Evolutionary conservation across 805 yeast genomes (phyloP), one percentile per base, ranked within the genome.

Genomic region (Candida oleophila): DNA sequence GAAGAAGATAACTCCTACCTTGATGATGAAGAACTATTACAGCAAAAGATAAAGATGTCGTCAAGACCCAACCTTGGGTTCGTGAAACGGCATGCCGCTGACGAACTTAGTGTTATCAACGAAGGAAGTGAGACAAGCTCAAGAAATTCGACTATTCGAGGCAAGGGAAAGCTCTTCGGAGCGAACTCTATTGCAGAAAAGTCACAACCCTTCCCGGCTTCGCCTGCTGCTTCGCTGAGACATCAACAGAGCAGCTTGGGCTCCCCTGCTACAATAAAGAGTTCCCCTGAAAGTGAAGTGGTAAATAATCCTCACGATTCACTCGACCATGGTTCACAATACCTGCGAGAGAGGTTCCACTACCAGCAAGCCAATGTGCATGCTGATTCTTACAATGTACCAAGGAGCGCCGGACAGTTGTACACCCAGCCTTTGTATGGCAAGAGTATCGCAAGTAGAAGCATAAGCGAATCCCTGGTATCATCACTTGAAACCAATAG

Each of bases 41-140:
- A 34, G 22, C 22, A 36, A 18, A 20, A 40, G 20, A 34, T 41
- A 20, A 41, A 34, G 34, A 21, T 42, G 12, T 18, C 38, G 15
- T 14, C 39, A 8, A 41, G 32, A 20, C 37, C 37, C 2, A 42
- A 42, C 18, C 21, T 40, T 16, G 18, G 22, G 7, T 42, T 35
- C 22, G 16, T 35, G 3, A 42, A 34, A 18, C 38, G 33, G 18
- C 30, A n/a, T 34, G 39, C 40, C 3, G 22, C 39, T 15, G 76
- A 71, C 50, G 74, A 64, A 39, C 61, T 73, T 43, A 73, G 77
- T 51, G 63, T 71, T 37, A 72, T 73, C 16, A 76, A 72, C 51
- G 77, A 73, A 46, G 65, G 57, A 25, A 55, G 55, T 25, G 54
- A 47, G 22, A 60, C 53, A 2, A 56, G 61, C 42, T 67, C 74